phyloP scores from a whole-genome alignment of 495 filamentous ascomycete species.

The Staphylotrichum longicolle region DNA sequence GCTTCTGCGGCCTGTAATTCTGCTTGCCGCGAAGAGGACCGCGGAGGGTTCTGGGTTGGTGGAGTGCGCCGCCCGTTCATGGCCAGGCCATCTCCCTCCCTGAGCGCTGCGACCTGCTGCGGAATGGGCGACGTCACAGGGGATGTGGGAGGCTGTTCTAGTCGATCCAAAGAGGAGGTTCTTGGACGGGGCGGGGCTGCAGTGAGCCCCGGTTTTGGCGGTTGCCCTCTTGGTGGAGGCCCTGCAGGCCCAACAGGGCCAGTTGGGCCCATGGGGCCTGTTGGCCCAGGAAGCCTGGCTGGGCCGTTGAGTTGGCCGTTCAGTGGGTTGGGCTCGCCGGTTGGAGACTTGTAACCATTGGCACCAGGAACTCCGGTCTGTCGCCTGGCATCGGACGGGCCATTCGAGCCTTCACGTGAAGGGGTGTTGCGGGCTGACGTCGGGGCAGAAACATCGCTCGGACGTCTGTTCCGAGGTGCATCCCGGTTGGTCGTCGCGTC shows the following conservation, averaged over 20 bases:
- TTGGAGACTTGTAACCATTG: conserved; percentile 37
- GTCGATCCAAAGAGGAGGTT: conserved; percentile 44
- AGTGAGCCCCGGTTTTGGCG: conserved; percentile 61
- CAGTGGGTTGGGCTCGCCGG: conserved; percentile 35
- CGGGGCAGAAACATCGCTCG: conserved; percentile 39
- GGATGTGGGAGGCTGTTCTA: conserved; percentile 32
- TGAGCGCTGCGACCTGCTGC: conserved; percentile 44
- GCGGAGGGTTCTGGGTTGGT: conserved; percentile 36
- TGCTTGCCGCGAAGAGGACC: conserved; percentile 33
- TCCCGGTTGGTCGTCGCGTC: conserved; percentile 59
- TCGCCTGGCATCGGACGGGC: conserved; percentile 56
- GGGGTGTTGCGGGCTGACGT: conserved; percentile 40
- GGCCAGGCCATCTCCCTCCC: conserved; percentile 45
- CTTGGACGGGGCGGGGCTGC: conserved; percentile 33
- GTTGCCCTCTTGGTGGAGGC: conserved; percentile 82
- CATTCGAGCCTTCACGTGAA: conserved; percentile 63
- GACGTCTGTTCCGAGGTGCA: conserved; percentile 41
- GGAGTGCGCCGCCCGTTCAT: conserved; percentile 64
- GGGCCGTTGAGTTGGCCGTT: conserved; percentile 35
- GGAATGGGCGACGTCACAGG: conserved; percentile 56
- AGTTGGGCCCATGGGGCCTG: conserved; percentile 66
- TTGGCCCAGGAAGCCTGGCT: conserved; percentile 66
- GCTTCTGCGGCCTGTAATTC: conserved; percentile 29
- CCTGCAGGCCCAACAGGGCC: conserved; percentile 71
- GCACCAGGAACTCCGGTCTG: conserved; percentile 45